Base-by-base conservation (phyloP, 2,329 filamentous ascomycete genomes). In the Cordyceps cicadae region DNA sequence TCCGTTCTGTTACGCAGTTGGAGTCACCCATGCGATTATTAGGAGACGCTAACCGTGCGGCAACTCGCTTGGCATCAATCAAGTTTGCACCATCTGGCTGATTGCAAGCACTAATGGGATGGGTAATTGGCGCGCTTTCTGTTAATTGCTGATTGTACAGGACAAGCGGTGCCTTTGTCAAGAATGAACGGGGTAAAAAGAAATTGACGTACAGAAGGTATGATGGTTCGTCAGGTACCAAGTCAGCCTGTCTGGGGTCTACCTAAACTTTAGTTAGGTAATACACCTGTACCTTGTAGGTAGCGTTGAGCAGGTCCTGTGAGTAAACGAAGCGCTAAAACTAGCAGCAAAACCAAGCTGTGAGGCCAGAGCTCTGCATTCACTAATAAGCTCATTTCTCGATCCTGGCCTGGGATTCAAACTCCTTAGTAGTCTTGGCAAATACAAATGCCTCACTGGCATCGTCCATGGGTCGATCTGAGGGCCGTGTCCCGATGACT, bases 41-140 rank as follows among this genome's bases (percentile, higher is more conserved):
- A 24, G 19, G 56, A 59, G 49, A n/a, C 56, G 56, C 56, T 46
- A 49, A n/a, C 3, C 56, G n/a, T 17, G n/a, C 26, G 49, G 49
- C 56, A 49, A 24, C 48, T 59, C 56, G 56, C 56, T 53, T 59
- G 49, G 49, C 56, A 53, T 11, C 21, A 26, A 24, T 15, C 26
- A 15, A 41, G 48, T 46, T 53, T 53, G 49, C 21, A 34, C 24
- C 39, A n/a, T 26, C 29, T 14, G 29, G 15, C 21, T n/a, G 6
- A 29, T 56, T 21, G n/a, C 17, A 19, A 29, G 39, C 19, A 52
- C 56, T 24, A 14, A 26, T 49, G n/a, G 56, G 15, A 19, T 24
- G 4, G 4, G n/a, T 17, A 26, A 45, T 58, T 58, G 26, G 41
- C 55, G 55, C 46, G 46, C 46, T n/a, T 21, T 43, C 32, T 11